Evolutionary conservation across 1,284 basidiomycete species (phyloP).

Genomic region (Porogramme epimiltina): DNA sequence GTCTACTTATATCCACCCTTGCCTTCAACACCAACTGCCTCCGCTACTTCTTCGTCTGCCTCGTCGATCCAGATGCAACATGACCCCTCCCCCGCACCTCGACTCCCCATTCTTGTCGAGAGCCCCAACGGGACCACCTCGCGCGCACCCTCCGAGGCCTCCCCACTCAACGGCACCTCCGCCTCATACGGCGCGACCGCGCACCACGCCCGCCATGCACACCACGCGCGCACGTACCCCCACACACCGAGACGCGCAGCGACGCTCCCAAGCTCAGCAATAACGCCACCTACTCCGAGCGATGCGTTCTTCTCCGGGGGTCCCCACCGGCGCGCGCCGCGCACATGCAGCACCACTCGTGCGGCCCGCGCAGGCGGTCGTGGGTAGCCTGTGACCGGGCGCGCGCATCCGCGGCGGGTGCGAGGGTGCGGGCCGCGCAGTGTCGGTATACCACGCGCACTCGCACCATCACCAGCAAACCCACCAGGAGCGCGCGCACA

Average conservation of each 20-base stretch:
- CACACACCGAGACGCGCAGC: neutral
- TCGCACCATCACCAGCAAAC: too few species aligned
- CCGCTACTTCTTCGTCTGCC: constrained; percentile 17
- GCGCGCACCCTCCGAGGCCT: neutral
- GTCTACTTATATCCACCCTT: constrained; percentile 61
- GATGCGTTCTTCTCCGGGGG: constrained; percentile 33
- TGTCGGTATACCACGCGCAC: too few species aligned
- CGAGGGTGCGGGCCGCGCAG: too few species aligned
- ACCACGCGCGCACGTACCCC: neutral
- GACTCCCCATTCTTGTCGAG: constrained; percentile 5
- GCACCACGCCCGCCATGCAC: too few species aligned
- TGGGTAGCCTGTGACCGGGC: constrained; percentile 4
- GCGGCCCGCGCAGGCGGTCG: constrained; percentile 22
- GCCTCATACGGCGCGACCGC: constrained; percentile 6
- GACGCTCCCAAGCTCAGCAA: neutral
- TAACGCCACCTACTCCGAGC: neutral
- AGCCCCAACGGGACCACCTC: constrained; percentile 1
- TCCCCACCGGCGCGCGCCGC: constrained; percentile 41
- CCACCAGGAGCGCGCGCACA: too few species aligned
- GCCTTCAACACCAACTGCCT: constrained; percentile 42
- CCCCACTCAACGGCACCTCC: constrained; percentile 8
- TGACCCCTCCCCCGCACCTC: neutral
- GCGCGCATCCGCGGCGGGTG: too few species aligned
- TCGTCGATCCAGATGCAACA: constrained; percentile 14
- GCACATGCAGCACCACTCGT: constrained; percentile 40